A percentile compares a stretch with the other conserved stretches of the same genome.
These are phyloP conservation scores for Talaromyces sp. DNA, from an alignment of 2,329 filamentous ascomycete genomes.

Conservation along the genomic window DNA sequence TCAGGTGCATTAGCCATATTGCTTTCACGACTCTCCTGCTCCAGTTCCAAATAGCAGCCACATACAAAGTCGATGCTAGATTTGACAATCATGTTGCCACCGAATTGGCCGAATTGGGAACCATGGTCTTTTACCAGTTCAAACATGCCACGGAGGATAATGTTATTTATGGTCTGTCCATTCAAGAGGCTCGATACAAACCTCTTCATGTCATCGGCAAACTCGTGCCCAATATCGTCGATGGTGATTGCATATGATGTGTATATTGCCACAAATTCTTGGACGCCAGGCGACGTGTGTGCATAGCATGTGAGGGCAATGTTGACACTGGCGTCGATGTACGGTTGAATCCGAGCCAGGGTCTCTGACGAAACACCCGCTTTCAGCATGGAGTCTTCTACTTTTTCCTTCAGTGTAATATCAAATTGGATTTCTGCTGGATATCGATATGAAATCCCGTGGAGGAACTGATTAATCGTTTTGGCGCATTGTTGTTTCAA, in stretches of 20 bases:
- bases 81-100: not conserved
- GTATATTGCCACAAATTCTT: not conserved
- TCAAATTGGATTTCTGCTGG: not conserved
- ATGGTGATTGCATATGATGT: constrained; percentile 7
- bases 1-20: too few relatives aligned
- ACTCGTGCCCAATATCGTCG: constrained; percentile 7
- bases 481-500: not conserved
- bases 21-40: not conserved
- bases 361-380: not conserved
- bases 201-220: not conserved
- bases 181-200: not conserved
- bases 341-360: not conserved
- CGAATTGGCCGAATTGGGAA: not conserved
- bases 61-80: constrained; percentile 1
- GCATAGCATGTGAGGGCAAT: constrained; percentile 3
- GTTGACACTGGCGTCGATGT: constrained; percentile 1
- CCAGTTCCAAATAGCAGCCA: constrained; percentile 1
- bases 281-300: not conserved
- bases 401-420: not conserved
- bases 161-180: not conserved
- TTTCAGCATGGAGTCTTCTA: not conserved
- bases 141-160: not conserved
- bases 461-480: not conserved
- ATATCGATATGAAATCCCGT: not conserved
- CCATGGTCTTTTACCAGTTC: not conserved